Base-by-base conservation (phyloP, 768 basidiomycete genomes). In the Dioszegia aurantiaca region DNA sequence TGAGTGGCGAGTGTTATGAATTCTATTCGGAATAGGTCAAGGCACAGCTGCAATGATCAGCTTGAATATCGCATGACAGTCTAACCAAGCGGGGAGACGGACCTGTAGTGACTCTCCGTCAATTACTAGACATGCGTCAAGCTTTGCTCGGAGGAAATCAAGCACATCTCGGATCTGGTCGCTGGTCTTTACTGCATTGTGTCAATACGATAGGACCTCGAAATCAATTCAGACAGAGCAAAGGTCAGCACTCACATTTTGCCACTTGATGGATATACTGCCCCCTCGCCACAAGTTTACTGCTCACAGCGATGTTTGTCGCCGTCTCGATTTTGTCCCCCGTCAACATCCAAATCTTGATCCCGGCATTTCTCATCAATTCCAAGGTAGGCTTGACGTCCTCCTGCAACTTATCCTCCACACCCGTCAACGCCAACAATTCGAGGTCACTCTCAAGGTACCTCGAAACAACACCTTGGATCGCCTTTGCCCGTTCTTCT, bases 321-420 rank as follows among this genome's bases (percentile, higher is more conserved):
- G 95, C 95, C 2, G 95, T 99, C 80, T 99, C 95, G 48, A 98
- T 90, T 80, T 98, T 99, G 78, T 99, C 95, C 1, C 95, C 94
- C 0, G 95, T 99, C 68, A 98, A 81, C 95, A 98, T 98, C 95
- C 95, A 99, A 58, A 99, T 98, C 82, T 89, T 95, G 78, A 99
- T 86, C 3, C 94, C 94, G 0, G 94, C 95, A 74, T 98, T 98
- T 64, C 93, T 80, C 62, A 99, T 76, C 52, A 98, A 72, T 78
- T 98, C 95, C 58, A 99, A 78, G 1, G 95, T 95, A 43, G 86
- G 84, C 75, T 89, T 92, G 68, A 99, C 94, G 23, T 94, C 93
- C 60, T 98, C 95, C 70, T 99, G 95, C 58, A 99, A 78, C 78
- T 97, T 97, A 76, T 99, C 95, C 75, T 99, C 95, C 6, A 99